A percentile compares a stretch with the other conserved stretches of the same genome.
Evolutionary conservation across 2,329 filamentous ascomycete species (phyloP).

Genomic region (Trichophyton mentagrophytes): DNA sequence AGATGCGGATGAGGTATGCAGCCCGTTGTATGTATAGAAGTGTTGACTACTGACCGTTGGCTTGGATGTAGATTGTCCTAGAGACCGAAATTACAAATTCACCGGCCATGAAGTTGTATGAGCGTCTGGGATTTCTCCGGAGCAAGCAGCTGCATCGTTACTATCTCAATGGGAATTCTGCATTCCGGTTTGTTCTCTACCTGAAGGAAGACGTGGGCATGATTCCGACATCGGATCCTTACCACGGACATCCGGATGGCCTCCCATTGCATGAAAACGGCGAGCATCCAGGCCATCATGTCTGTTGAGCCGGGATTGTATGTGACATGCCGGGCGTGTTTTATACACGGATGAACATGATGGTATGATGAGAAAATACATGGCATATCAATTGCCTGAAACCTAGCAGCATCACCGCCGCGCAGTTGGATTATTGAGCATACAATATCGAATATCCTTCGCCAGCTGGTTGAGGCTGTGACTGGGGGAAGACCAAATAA

Average conservation of each 20-base stretch:
- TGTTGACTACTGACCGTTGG: background rate
- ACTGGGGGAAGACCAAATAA: too few species aligned
- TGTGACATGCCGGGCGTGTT: background rate
- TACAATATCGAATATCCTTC: too few species aligned
- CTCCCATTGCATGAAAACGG: slow-evolving; percentile 13
- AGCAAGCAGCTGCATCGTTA: slow-evolving; percentile 91
- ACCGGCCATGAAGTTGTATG: slow-evolving; percentile 82
- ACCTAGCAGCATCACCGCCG: background rate
- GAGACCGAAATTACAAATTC: slow-evolving; percentile 92
- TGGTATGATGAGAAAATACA: background rate
- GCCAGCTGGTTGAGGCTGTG: too few species aligned
- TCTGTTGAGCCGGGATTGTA: slow-evolving; percentile 1
- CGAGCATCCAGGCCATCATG: slow-evolving; percentile 7
- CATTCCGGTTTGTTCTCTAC: slow-evolving; percentile 75
- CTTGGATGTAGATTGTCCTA: slow-evolving; percentile 53
- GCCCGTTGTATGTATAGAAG: background rate
- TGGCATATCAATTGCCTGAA: background rate
- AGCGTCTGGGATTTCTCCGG: slow-evolving; percentile 77
- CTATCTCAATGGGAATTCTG: slow-evolving; percentile 91
- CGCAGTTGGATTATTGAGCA: background rate
- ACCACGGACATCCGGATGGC: slow-evolving; percentile 11
- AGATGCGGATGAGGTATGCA: slow-evolving; percentile 65
- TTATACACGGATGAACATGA: background rate
- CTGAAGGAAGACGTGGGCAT: slow-evolving; percentile 49
- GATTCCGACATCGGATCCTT: slow-evolving; percentile 26